A percentile compares a stretch with the other conserved stretches of the same genome.
Evolutionary conservation across 23 red algal species (phyloP).

Genomic region (Gracilariopsis chorda): DNA sequence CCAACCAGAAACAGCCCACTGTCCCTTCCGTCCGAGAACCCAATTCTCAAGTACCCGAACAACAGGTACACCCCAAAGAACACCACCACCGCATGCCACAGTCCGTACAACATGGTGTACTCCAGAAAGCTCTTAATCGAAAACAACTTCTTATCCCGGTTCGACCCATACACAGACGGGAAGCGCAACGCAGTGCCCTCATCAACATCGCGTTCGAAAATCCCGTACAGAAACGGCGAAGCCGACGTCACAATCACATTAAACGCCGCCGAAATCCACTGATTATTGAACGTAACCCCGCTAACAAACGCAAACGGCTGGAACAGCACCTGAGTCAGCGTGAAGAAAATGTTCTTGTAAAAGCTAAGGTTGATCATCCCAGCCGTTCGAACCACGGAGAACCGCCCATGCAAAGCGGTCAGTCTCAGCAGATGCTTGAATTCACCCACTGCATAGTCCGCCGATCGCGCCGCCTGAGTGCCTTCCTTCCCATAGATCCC

Average conservation of each 20-base stretch:
- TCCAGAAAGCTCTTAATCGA: conserved; percentile 54
- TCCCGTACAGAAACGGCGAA: conserved; percentile 75
- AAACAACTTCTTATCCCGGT: conserved; percentile 67
- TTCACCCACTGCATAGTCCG: conserved; percentile 80
- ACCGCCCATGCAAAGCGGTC: conserved; percentile 78
- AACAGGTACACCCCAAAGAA: conserved; percentile 71
- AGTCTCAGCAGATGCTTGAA: conserved; percentile 80
- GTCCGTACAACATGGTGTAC: conserved; percentile 67
- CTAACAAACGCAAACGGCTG: conserved; percentile 69
- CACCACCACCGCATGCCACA: conserved; percentile 77
- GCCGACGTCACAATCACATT: conserved; percentile 85
- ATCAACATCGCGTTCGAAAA: conserved; percentile 83
- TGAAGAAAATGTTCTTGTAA: conserved; percentile 96
- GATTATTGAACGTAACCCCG: conserved; percentile 76
- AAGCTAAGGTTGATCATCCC: conserved; percentile 89
- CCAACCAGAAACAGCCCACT: conserved; percentile 64
- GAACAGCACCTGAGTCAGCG: conserved; percentile 76
- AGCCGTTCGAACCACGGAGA: conserved; percentile 72
- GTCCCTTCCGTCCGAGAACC: conserved; percentile 52
- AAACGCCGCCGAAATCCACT: conserved; percentile 81
- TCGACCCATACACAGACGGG: conserved; percentile 70
- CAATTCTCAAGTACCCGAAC: conserved; percentile 57
- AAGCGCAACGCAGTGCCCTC: conserved; percentile 60
- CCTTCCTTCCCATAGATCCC: conserved; percentile 94
- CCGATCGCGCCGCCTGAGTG: conserved; percentile 78